Base-by-base conservation (phyloP, 2,329 filamentous ascomycete genomes). In the Phyllosticta citrichinensis region DNA sequence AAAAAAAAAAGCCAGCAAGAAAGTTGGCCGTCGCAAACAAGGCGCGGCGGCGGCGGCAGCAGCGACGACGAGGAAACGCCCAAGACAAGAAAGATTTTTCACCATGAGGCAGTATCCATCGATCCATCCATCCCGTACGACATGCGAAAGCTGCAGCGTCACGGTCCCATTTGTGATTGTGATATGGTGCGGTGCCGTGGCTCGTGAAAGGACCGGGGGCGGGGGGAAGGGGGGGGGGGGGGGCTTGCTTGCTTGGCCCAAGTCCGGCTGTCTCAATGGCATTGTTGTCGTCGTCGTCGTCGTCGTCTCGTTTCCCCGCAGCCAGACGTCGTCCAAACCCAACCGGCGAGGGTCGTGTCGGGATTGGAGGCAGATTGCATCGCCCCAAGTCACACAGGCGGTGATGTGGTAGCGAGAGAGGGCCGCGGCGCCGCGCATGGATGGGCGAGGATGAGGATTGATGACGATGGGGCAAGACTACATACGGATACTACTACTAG, bases 381-480 rank as follows among this genome's bases (percentile, higher is more conserved):
- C n/a, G 52, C 57, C 55, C 52, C 58, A 60, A 52, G 58, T 60
- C 58, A 56, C 58, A 60, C 56, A 33, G 14, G 53, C 12, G 35
- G 58, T 22, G 54, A 35, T 56, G 40, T 47, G 40, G 40, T 47
- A 47, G 40, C 40, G 40, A 47, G 6, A 47, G n/a, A n/a, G 2
- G 14, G 14, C 40, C 14, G 40, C 40, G 40, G 12, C 14, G 14
- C 40, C 14, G 40, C 40, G 40, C 40, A 47, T 47, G 40, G 40
- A 30, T 30, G 27, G 22, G 22, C 22, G 3, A 30, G 27, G 27
- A 30, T 8, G 27, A 30, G 6, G 3, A 10, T 30, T 10, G 27
- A 30, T n/a, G 14, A 8, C n/a, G 40, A 40, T 40, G 33, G 33
- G 40, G 14, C 27, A 30, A n/a, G 40, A 17, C 14, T n/a, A n/a